These are phyloP conservation scores for Vachellia pachyceras DNA, from an alignment of 306 rosid genomes.

Conservation along the genomic window DNA sequence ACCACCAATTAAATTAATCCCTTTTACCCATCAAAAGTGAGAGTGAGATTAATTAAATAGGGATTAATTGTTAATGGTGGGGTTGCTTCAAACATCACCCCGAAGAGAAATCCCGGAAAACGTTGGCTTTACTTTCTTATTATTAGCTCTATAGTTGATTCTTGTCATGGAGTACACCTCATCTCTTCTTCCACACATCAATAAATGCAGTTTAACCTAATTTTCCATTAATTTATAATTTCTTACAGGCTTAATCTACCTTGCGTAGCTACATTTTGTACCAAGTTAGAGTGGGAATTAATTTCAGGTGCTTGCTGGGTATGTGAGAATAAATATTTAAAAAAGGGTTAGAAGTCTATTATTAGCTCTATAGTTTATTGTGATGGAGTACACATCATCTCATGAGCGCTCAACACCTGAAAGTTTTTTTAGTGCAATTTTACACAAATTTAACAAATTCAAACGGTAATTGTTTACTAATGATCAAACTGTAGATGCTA, in stretches of 20 bases:
- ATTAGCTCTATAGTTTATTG: too few species aligned
- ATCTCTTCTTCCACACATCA: constrained; percentile 12
- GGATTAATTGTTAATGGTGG: constrained; percentile 47
- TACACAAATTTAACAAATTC: too few species aligned
- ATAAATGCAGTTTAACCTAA: constrained; percentile 41
- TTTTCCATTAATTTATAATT: constrained; percentile 24
- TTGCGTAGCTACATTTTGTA: not conserved
- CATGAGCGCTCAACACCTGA: too few species aligned
- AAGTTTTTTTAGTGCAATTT: too few species aligned
- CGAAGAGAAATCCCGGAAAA: constrained; percentile 42
- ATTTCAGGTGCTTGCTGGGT: not conserved
- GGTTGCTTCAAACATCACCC: constrained; percentile 44
- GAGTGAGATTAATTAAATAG: constrained; percentile 35
- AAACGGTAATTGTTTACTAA: too few species aligned
- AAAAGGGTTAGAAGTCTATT: not conserved
- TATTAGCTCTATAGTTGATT: constrained; percentile 22
- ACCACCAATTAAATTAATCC: constrained; percentile 46
- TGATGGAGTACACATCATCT: too few species aligned
- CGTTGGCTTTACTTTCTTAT: constrained; percentile 45
- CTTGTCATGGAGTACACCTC: constrained; percentile 60
- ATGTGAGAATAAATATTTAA: not conserved
- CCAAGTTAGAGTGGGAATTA: not conserved
- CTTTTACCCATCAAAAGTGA: constrained; percentile 33
- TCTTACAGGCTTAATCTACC: not conserved
- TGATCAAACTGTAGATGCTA: too few species aligned